These are phyloP conservation scores for Gastrodia elata DNA, from an alignment of 106 monocot genomes.

Conservation along the genomic window DNA sequence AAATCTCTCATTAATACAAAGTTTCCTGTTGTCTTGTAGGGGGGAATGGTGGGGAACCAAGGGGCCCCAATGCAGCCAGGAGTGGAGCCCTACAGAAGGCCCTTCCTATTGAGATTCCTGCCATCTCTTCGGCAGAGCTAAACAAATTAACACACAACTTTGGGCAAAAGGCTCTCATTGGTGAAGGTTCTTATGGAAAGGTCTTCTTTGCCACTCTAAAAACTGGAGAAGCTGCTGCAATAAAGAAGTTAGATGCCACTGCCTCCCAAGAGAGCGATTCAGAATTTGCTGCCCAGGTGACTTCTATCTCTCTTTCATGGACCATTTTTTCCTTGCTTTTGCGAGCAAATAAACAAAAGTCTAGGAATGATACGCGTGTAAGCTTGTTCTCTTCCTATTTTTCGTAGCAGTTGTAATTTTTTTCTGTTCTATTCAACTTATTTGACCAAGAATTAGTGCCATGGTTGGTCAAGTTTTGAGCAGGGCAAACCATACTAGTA, in stretches of 20 bases:
- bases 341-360: too few species aligned
- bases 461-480: too few species aligned
- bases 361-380: too few species aligned
- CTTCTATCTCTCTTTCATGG: neutral
- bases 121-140: slow-evolving; percentile 54
- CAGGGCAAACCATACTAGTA: too few species aligned
- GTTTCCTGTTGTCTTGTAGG: too few species aligned
- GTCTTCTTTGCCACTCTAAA: slow-evolving; percentile 53
- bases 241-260: slow-evolving; percentile 68
- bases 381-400: too few species aligned
- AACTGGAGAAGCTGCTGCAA: slow-evolving; percentile 44
- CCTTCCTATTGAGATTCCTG: slow-evolving; percentile 69
- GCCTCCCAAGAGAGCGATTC: slow-evolving; percentile 57
- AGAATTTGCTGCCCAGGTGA: slow-evolving; percentile 76
- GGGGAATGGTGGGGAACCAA: slow-evolving; percentile 38
- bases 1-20: too few species aligned
- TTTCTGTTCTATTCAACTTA: too few species aligned
- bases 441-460: too few species aligned
- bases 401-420: too few species aligned
- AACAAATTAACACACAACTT: slow-evolving; percentile 56
- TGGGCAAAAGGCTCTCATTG: slow-evolving; percentile 53
- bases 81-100: slow-evolving; percentile 23
- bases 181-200: slow-evolving; percentile 86
- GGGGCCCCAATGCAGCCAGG: slow-evolving; percentile 29
- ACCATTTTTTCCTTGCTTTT: neutral